phyloP scores from a whole-genome alignment of 2,329 filamentous ascomycete genomes.

The Monosporascus ibericus region DNA sequence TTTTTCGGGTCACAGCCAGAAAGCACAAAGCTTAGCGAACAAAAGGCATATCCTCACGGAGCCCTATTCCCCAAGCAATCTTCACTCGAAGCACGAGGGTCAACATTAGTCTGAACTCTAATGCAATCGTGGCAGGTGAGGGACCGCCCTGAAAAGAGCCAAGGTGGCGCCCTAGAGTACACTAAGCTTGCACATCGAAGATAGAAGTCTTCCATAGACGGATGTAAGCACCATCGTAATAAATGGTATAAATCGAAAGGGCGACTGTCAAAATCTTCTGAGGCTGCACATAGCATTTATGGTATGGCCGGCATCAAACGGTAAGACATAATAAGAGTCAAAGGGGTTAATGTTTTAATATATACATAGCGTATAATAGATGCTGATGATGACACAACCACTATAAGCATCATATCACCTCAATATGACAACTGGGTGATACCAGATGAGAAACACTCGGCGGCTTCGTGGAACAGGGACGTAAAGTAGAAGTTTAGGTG shows the following conservation, averaged over 20 bases:
- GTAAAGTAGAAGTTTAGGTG: not conserved
- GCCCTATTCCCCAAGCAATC: not conserved
- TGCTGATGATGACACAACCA: not conserved
- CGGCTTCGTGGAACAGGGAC: not conserved
- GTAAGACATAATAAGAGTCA: not conserved
- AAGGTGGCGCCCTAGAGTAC: not conserved
- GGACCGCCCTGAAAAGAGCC: not conserved
- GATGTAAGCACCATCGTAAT: no score
- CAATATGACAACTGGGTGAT: not conserved
- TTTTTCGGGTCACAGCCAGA: not conserved
- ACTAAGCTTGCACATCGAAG: not conserved
- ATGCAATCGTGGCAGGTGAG: not conserved
- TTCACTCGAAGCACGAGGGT: not conserved
- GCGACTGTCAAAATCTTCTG: not conserved
- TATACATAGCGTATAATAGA: not conserved
- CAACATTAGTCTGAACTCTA: not conserved
- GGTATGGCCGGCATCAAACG: not conserved
- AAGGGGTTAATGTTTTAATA: not conserved
- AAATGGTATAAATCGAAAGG: not conserved
- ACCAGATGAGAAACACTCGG: not conserved
- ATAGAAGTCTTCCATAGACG: no score
- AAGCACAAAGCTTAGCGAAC: not conserved
- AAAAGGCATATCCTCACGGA: not conserved
- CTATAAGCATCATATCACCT: not conserved
- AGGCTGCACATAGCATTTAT: no score